Percentiles rank a stretch among this genome's conserved stretches.
Evolutionary conservation across 164 flowering plant genomes (phyloP).

Genomic region (Magnolia kwangsiensis): DNA sequence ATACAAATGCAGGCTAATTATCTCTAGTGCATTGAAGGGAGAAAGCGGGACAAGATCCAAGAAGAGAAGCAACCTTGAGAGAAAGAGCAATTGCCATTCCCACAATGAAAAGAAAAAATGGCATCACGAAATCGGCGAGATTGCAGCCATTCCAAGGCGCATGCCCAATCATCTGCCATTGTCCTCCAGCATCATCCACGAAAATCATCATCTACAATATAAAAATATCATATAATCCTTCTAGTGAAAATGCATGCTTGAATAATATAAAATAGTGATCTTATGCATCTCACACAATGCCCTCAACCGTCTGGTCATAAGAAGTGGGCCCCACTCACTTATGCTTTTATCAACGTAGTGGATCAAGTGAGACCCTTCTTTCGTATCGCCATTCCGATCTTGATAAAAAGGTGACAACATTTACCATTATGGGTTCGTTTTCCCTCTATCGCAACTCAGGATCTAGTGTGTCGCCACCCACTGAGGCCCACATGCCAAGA

Average conservation of each 20-base stretch:
- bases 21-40: neutral
- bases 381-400: no score
- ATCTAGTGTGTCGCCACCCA: no score
- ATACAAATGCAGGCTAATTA: neutral
- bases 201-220: slow-evolving; percentile 72
- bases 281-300: no score
- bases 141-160: slow-evolving; percentile 95
- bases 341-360: no score
- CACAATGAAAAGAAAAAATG: slow-evolving; percentile 86
- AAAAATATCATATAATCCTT: neutral
- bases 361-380: no score
- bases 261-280: no score
- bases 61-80: slow-evolving; percentile 52
- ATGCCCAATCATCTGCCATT: slow-evolving; percentile 81
- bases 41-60: neutral
- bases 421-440: no score
- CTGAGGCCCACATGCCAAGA: no score
- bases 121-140: slow-evolving; percentile 95
- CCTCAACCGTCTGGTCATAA: no score
- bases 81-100: slow-evolving; percentile 87
- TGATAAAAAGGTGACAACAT: no score
- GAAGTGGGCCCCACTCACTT: no score
- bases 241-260: neutral
- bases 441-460: no score
- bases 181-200: slow-evolving; percentile 94